Conservation (phyloP, 2,329 filamentous ascomycete genomes). For the Sporothrix globosa region DNA sequence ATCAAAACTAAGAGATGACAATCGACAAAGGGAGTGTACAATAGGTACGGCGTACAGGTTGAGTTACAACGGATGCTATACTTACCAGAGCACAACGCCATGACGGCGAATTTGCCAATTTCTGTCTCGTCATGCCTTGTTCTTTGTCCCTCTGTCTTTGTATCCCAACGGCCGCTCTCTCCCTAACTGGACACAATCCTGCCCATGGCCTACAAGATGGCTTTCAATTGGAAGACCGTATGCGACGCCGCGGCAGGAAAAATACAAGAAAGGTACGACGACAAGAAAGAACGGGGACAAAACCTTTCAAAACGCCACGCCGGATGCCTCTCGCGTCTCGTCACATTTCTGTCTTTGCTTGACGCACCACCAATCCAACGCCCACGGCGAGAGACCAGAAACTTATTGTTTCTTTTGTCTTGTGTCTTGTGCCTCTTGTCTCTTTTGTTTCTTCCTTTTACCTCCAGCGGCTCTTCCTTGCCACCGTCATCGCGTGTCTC, state of each 20-base stretch:
- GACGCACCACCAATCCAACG: too few relatives aligned
- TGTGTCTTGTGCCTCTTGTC: neutral
- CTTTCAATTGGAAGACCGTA: neutral
- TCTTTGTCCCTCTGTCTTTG: neutral
- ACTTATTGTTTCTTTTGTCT: neutral
- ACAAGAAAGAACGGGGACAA: too few relatives aligned
- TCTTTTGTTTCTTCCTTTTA: neutral
- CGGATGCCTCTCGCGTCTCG: too few relatives aligned
- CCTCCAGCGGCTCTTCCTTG: neutral
- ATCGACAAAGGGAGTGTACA: neutral
- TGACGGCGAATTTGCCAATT: neutral
- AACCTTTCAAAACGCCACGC: too few relatives aligned
- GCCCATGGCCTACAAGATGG: neutral
- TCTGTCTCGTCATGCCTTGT: neutral
- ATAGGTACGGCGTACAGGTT: neutral
- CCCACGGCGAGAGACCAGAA: too few relatives aligned
- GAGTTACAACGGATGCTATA: neutral
- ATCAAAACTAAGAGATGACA: neutral
- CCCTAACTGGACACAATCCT: neutral
- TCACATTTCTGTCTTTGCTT: too few relatives aligned
- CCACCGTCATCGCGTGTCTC: too few relatives aligned
- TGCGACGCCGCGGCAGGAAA: neutral
- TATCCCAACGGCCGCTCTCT: neutral
- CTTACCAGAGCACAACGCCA: too few relatives aligned
- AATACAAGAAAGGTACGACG: too few relatives aligned